These are phyloP conservation scores for Musa schizocarpa DNA, from an alignment of 176 grass and related monocot species.

Conservation along the genomic window DNA sequence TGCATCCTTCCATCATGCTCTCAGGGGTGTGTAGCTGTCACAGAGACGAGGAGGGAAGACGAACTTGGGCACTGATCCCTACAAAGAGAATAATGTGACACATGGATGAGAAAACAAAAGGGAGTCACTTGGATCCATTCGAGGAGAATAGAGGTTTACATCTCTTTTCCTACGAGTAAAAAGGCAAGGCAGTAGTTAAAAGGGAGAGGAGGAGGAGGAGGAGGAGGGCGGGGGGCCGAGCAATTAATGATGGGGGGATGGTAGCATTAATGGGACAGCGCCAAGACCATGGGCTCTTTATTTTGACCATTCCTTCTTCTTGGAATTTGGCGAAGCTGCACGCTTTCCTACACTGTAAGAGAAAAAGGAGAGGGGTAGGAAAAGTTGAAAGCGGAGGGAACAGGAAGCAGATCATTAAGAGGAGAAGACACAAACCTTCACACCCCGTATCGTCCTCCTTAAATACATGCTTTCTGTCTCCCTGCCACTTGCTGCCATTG, in stretches of 20 bases:
- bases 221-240: neutral
- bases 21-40: slow-evolving; percentile 4
- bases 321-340: slow-evolving; percentile 22
- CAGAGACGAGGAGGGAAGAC: neutral
- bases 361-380: neutral
- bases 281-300: slow-evolving; percentile 15
- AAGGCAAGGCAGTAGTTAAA: neutral
- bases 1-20: neutral
- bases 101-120: neutral
- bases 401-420: neutral
- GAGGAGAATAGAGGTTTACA: neutral
- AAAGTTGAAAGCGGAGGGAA: neutral
- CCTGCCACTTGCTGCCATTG: slow-evolving; percentile 5
- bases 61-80: neutral
- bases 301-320: slow-evolving; percentile 28
- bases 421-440: neutral
- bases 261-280: slow-evolving; percentile 24
- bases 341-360: slow-evolving; percentile 6
- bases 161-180: too few species aligned
- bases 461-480: slow-evolving; percentile 28
- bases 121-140: neutral
- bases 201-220: neutral
- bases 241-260: too few species aligned
- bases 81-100: slow-evolving; percentile 7
- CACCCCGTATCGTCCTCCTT: slow-evolving; percentile 21